phyloP scores from a whole-genome alignment of 805 yeast genomes.

The Grigorovia jiainica region DNA sequence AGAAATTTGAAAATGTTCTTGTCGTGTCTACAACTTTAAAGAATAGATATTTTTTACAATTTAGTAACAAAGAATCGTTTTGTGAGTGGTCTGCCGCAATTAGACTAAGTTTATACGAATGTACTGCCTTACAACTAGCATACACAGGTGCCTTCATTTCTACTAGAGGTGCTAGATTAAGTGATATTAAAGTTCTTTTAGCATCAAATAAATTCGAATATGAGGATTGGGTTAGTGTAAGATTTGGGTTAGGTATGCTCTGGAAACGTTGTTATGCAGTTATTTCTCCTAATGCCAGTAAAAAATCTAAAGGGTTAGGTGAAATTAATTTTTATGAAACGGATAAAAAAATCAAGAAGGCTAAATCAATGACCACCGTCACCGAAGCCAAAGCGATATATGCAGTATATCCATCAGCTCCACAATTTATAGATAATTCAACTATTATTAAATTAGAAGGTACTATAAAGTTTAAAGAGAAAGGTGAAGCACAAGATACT shows the following conservation, averaged over 20 bases:
- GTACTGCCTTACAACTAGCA: conserved; percentile 80
- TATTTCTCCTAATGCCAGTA: conserved; percentile 57
- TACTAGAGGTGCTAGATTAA: conserved; percentile 79
- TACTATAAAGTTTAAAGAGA: conserved; percentile 48
- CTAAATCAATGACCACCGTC: conserved; percentile 69
- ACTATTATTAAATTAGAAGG: conserved; percentile 90
- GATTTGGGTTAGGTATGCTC: conserved; percentile 97
- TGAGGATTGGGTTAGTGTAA: conserved; percentile 90
- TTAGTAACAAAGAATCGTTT: conserved; percentile 53
- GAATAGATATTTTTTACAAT: conserved; percentile 78
- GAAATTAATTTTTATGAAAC: conserved; percentile 71
- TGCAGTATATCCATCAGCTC: conserved; percentile 89
- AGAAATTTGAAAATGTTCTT: conserved; percentile 61
- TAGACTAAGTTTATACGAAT: conserved; percentile 72
- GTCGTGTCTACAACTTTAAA: conserved; percentile 89
- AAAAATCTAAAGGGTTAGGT: conserved; percentile 40
- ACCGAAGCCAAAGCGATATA: conserved; percentile 60
- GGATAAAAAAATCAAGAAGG: conserved; percentile 63
- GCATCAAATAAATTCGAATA: conserved; percentile 79
- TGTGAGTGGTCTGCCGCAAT: conserved; percentile 77
- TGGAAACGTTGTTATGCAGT: conserved; percentile 94
- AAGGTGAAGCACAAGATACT: conserved; percentile 39
- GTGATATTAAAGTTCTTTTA: conserved; percentile 77
- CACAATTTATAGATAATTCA: conserved; percentile 69
- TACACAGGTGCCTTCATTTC: conserved; percentile 91